Evolutionary conservation across 163 green algal genomes (phyloP).

Genomic region (Chloromonas sp.): DNA sequence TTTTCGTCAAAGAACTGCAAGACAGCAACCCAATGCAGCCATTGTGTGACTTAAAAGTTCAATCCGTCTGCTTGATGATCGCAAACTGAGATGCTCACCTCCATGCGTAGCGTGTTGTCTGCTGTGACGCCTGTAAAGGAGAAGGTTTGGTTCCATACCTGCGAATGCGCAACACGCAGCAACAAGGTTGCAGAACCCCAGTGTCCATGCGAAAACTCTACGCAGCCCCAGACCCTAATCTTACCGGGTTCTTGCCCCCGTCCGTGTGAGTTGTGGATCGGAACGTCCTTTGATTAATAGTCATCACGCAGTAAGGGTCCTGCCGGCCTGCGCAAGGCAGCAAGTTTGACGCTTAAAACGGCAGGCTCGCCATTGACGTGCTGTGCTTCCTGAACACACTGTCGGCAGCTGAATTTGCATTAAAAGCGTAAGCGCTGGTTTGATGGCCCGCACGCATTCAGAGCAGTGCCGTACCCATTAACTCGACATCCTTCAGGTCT

Average conservation of each 20-base stretch:
- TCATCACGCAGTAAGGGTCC: constrained; percentile 19
- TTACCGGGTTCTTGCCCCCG: constrained; percentile 15
- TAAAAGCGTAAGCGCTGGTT: no score
- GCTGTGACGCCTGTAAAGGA: constrained; percentile 8
- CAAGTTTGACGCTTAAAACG: not conserved
- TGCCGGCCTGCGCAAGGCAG: constrained; percentile 7
- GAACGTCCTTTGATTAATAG: constrained; percentile 1
- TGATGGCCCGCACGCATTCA: no score
- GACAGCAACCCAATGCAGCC: not conserved
- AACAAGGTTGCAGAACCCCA: no score
- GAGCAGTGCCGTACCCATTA: not conserved
- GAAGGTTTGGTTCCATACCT: constrained; percentile 30
- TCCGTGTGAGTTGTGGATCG: constrained; percentile 16
- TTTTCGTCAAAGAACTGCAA: constrained; percentile 47
- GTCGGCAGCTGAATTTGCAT: not conserved
- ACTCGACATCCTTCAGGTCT: not conserved
- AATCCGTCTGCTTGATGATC: no score
- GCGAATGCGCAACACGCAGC: not conserved
- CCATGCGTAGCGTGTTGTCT: constrained; percentile 11
- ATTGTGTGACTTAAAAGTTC: not conserved
- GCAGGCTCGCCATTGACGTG: not conserved
- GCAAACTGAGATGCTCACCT: constrained; percentile 5
- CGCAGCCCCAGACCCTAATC: not conserved
- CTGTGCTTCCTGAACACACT: not conserved
- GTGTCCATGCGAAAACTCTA: no score